phyloP scores from a whole-genome alignment of 257 asterid genomes.

The Gentiana straminea region DNA sequence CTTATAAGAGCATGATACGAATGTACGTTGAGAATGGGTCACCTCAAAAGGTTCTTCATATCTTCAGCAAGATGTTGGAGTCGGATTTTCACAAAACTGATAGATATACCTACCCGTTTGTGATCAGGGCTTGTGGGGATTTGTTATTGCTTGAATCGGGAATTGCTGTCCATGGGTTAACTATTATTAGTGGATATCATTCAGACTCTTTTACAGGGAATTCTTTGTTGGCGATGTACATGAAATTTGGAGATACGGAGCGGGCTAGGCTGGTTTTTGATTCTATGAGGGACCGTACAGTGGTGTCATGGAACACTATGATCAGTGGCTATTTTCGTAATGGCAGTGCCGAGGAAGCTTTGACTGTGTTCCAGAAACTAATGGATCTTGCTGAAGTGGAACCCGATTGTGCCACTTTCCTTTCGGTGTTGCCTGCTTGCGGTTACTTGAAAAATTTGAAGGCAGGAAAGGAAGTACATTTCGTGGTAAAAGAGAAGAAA shows the following conservation, averaged over 20 bases:
- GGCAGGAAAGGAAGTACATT: slow-evolving; percentile 55
- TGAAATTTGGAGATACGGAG: slow-evolving; percentile 60
- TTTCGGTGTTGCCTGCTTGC: slow-evolving; percentile 82
- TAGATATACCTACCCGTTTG: slow-evolving; percentile 58
- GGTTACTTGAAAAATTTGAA: slow-evolving; percentile 48
- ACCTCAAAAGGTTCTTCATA: slow-evolving; percentile 41
- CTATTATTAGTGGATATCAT: slow-evolving; percentile 39
- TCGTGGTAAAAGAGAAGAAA: slow-evolving; percentile 31
- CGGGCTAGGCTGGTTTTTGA: slow-evolving; percentile 55
- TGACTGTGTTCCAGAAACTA: slow-evolving; percentile 44
- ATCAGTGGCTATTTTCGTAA: slow-evolving; percentile 64
- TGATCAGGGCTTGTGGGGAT: slow-evolving; percentile 61
- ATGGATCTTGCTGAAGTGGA: slow-evolving; percentile 32
- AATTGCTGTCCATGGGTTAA: slow-evolving; percentile 50
- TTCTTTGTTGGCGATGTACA: slow-evolving; percentile 76
- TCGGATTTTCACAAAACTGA: slow-evolving; percentile 35
- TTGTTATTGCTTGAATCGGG: slow-evolving; percentile 51
- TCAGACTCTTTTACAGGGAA: slow-evolving; percentile 54
- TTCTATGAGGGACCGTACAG: slow-evolving; percentile 36
- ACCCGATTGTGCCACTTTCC: slow-evolving; percentile 61
- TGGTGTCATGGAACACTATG: slow-evolving; percentile 92
- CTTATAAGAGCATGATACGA: slow-evolving; percentile 60
- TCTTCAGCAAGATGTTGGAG: slow-evolving; percentile 59
- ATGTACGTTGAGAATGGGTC: slow-evolving; percentile 49
- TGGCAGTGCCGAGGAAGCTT: slow-evolving; percentile 43